Base-by-base conservation (phyloP, 2,329 filamentous ascomycete species). In the Trichophyton simii region DNA sequence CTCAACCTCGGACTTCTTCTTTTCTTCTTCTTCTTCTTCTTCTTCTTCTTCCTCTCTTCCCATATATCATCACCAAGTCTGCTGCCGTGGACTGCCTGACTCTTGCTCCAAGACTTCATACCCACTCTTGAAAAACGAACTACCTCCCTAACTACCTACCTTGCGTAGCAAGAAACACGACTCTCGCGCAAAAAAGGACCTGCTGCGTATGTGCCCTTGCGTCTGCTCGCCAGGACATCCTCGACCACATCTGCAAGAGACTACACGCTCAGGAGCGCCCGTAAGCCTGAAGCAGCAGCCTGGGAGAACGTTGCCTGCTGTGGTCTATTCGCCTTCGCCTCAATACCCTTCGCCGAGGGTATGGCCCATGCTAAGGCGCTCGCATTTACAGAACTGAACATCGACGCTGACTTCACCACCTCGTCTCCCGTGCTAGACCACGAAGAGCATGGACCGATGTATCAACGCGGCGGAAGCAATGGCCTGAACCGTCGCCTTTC, bases 351-450 rank as follows among this genome's bases (percentile, higher is more conserved):
- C 34, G 34, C 34, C 34, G 34, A 61, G 63, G 63, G 63, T 52
- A 64, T 64, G 63, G 63, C 63, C 50, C 36, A 64, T 61, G 61
- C 59, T 41, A 48, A 59, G 59, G 58, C 52, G 20, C 25, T 61
- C 52, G 50, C 61, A 42, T 59, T 64, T 59, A 52, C 57, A 60
- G 42, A 62, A 55, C 58, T 55, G 44, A 46, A 55, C 13, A 60
- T 61, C 41, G 60, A 62, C 48, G 38, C 60, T n/a, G 58, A 52
- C 58, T 62, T 60, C 28, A 36, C 38, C 18, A 22, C 57, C 15
- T 42, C 55, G 13, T 58, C 55, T 22, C 20, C 55, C 28, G 31
- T 22, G 20, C n/a, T 59, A 41, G 28, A 31, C 41, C 42, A 11
- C 25, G 57, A 59, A 48, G 57, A 59, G 11, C 25, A 59, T 59